phyloP scores from a whole-genome alignment of 2,329 filamentous ascomycete genomes.

The Onygena corvina region DNA sequence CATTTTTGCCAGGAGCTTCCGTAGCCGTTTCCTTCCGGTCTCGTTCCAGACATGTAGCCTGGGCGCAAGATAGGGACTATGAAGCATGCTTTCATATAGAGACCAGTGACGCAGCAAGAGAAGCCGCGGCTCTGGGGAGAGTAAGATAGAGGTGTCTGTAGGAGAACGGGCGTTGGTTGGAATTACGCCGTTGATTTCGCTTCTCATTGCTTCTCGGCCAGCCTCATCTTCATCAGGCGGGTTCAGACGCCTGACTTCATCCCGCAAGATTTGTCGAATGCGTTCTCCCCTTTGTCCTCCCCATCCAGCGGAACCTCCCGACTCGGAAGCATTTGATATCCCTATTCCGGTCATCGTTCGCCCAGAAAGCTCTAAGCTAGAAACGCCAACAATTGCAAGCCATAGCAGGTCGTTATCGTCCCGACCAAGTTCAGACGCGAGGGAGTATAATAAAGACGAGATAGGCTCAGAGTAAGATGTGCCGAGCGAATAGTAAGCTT shows the following conservation, averaged over 20 bases:
- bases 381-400: slow-evolving; percentile 87
- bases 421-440: slow-evolving; percentile 85
- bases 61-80: slow-evolving; percentile 87
- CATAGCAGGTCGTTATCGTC: slow-evolving; percentile 95
- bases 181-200: slow-evolving; percentile 67
- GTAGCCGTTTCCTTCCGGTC: slow-evolving; percentile 69
- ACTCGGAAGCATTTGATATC: slow-evolving; percentile 43
- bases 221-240: slow-evolving; percentile 53
- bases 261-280: slow-evolving; percentile 72
- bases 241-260: slow-evolving; percentile 89
- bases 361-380: slow-evolving; percentile 85
- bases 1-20: slow-evolving; percentile 96
- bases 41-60: slow-evolving; percentile 92
- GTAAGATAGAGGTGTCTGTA: slow-evolving; percentile 78
- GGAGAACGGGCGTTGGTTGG: slow-evolving; percentile 78
- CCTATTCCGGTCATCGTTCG: slow-evolving; percentile 71
- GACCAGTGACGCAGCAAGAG: slow-evolving; percentile 93
- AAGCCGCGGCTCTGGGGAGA: slow-evolving; percentile 89
- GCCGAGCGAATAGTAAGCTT: slow-evolving; percentile 74
- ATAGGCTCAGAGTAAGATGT: slow-evolving; percentile 91
- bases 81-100: slow-evolving; percentile 94
- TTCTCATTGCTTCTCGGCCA: slow-evolving; percentile 48
- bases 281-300: slow-evolving; percentile 69
- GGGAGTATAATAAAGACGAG: slow-evolving; percentile 83
- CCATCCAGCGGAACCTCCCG: slow-evolving; percentile 55